Base-by-base conservation (phyloP, 2,329 filamentous ascomycete species). In the Cladosporium oxysporum region DNA sequence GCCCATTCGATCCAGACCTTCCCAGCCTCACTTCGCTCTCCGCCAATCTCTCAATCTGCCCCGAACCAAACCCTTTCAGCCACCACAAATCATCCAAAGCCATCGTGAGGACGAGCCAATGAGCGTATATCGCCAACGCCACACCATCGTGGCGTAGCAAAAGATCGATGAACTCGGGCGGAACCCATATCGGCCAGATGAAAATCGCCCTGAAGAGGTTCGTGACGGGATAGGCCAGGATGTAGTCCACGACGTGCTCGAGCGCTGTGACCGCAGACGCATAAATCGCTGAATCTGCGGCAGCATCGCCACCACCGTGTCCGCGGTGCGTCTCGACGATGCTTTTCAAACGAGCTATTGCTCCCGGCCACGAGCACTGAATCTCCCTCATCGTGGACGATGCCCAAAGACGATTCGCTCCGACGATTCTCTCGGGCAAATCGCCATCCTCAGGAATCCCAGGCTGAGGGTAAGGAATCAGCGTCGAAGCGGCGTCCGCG, bases 31-130 rank as follows among this genome's bases (percentile, higher is more conserved):
- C 47, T 18, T 14, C n/a, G 8, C 41, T 3, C 18, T 21, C n/a
- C n/a, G 18, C 8, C n/a, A 47, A 7, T n/a, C n/a, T 47, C 52
- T 57, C 57, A n/a, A 59, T 59, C 23, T 47, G 57, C 21, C 18
- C 23, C 23, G 57, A 59, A 1, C 65, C 65, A 33, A 67, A 58
- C 16, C 59, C 65, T 5, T 26, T 28, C 28, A 67, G 16, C 37
- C 37, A 67, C 65, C 61, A 67, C 28, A 47, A 10, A 8, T 67
- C 61, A 5, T 67, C 41, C 8, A 57, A 16, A 21, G 55, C 14
- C n/a, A 67, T 37, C 18, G 44, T 44, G 1, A 67, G 57, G 18
- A 65, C 49, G 5, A 67, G 65, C 65, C 65, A 67, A 35, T 67
- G 65, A 5, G 62, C 26, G 18, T 59, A 55, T 29, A 67, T 55